phyloP scores from a whole-genome alignment of 257 asterid genomes.

The Solanum bulbocastanum region DNA sequence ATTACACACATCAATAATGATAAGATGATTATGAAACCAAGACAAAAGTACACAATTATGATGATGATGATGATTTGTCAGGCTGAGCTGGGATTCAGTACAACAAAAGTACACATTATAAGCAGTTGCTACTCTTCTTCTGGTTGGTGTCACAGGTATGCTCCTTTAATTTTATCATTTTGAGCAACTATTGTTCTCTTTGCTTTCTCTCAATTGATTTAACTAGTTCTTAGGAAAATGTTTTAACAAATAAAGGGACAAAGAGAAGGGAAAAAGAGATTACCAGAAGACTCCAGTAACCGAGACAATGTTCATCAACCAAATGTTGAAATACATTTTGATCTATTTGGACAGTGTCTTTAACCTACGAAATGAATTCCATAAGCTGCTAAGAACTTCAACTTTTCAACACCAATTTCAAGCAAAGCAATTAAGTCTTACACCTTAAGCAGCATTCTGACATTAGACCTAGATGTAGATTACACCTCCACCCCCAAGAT shows the following conservation, averaged over 20 bases:
- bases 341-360: conserved; percentile 92
- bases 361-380: conserved; percentile 40
- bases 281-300: conserved; percentile 85
- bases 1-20: neutral
- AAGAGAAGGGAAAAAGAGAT: neutral
- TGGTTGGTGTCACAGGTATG: neutral
- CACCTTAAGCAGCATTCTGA: neutral
- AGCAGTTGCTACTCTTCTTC: neutral
- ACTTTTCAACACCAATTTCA: neutral
- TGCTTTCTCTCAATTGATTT: neutral
- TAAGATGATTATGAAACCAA: neutral
- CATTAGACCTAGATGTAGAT: neutral
- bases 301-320: conserved; percentile 36
- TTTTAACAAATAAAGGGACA: neutral
- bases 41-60: neutral
- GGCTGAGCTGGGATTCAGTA: neutral
- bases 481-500: neutral
- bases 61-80: neutral
- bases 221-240: neutral
- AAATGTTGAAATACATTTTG: conserved; percentile 79
- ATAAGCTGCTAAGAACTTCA: neutral
- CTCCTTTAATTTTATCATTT: neutral
- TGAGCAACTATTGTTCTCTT: neutral
- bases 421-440: neutral
- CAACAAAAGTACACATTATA: neutral